A percentile compares a stretch with the other conserved stretches of the same genome.
Evolutionary conservation across 2,329 filamentous ascomycete species (phyloP).

Genomic region (Cercospora canescens): DNA sequence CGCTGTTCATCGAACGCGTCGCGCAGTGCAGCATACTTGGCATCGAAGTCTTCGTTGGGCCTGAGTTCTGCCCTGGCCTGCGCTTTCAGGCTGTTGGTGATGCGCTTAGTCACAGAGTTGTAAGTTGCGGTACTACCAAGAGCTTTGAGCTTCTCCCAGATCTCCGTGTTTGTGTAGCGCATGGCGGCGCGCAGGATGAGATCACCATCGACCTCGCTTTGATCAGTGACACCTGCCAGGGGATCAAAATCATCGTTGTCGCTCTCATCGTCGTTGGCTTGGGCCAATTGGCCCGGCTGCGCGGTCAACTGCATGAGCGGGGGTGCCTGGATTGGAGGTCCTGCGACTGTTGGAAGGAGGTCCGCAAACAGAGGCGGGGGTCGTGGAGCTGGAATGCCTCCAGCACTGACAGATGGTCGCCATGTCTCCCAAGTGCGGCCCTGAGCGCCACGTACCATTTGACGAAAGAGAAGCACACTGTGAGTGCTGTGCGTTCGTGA

Average conservation of each 20-base stretch:
- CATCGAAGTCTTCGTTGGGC: background rate
- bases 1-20: background rate
- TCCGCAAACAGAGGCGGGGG: background rate
- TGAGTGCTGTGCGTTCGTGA: background rate
- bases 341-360: no score
- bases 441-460: background rate
- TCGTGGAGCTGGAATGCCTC: background rate
- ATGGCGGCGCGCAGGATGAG: background rate
- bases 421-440: background rate
- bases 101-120: conserved; percentile 2
- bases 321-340: no score
- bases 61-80: background rate
- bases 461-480: background rate
- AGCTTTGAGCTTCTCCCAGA: background rate
- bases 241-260: background rate
- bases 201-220: background rate
- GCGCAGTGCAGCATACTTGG: background rate
- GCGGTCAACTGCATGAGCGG: background rate
- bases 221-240: background rate
- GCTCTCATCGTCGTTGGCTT: background rate
- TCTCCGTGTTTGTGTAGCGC: conserved; percentile 1
- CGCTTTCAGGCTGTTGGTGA: conserved; percentile 2
- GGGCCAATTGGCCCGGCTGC: background rate
- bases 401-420: background rate
- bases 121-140: background rate